phyloP scores from a whole-genome alignment of 768 basidiomycete genomes.

The Lactarius hengduanensis region DNA sequence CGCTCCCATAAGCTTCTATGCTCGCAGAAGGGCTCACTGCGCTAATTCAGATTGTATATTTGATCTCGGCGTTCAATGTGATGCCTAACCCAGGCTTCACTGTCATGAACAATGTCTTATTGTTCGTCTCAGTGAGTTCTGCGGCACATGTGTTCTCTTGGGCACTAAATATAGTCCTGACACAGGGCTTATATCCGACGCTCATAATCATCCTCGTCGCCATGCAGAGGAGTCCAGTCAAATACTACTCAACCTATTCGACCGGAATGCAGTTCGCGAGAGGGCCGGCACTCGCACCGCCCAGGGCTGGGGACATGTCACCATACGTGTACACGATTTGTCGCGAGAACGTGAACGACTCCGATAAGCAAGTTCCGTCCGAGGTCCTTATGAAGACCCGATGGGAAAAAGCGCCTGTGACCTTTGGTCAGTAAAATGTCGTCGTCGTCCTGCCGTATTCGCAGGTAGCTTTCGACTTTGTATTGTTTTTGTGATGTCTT shows the following conservation, averaged over 20 bases:
- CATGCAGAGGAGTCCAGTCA: conserved; percentile 21
- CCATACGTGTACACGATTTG: not conserved
- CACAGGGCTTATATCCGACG: conserved; percentile 19
- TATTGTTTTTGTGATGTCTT: too few relatives aligned
- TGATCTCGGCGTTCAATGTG: too few relatives aligned
- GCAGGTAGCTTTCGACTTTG: too few relatives aligned
- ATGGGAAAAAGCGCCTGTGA: conserved; percentile 13
- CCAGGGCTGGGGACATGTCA: not conserved
- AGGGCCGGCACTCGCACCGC: not conserved
- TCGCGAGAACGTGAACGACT: conserved; percentile 4
- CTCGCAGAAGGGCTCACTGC: too few relatives aligned
- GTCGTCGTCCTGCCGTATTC: too few relatives aligned
- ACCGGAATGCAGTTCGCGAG: conserved; percentile 9
- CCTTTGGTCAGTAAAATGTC: too few relatives aligned
- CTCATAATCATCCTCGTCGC: conserved; percentile 20
- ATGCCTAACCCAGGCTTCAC: too few relatives aligned
- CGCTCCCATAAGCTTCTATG: too few relatives aligned
- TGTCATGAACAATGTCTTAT: too few relatives aligned
- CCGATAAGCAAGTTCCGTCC: conserved; percentile 10
- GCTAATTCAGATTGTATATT: too few relatives aligned
- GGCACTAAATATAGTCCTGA: not conserved
- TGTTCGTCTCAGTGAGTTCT: too few relatives aligned
- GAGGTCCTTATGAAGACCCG: not conserved
- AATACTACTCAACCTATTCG: conserved; percentile 9
- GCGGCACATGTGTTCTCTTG: not conserved